These are phyloP conservation scores for Aspergillus homomorphus DNA, from an alignment of 495 filamentous ascomycete species.

Conservation along the genomic window DNA sequence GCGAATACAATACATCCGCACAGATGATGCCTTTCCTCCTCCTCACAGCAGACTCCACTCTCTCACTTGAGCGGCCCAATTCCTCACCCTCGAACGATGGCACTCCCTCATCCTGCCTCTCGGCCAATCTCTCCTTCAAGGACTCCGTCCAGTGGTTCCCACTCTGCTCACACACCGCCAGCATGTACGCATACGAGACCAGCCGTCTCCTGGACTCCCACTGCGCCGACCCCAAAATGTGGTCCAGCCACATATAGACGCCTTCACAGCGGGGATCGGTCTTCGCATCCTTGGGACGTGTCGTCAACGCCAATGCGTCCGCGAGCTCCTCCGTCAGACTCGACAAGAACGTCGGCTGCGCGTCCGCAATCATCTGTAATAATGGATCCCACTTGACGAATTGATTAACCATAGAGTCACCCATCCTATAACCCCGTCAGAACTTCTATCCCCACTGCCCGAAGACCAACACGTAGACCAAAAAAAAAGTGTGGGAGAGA, in stretches of 20 bases:
- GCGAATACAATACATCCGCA: background rate
- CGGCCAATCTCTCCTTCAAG: slow-evolving; percentile 20
- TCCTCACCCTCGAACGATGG: background rate
- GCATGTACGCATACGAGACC: slow-evolving; percentile 35
- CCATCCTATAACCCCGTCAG: slow-evolving; percentile 23
- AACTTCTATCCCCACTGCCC: background rate
- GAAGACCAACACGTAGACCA: background rate
- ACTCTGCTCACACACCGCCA: slow-evolving; percentile 30
- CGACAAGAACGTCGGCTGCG: slow-evolving; percentile 29
- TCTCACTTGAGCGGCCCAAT: background rate
- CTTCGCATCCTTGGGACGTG: slow-evolving; percentile 12
- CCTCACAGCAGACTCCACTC: background rate
- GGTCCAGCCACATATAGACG: slow-evolving; percentile 40
- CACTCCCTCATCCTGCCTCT: slow-evolving; percentile 5
- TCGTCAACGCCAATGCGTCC: slow-evolving; percentile 29
- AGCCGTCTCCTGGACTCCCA: slow-evolving; percentile 30
- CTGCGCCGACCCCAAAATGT: slow-evolving; percentile 33
- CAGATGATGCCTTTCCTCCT: background rate
- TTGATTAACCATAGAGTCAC: slow-evolving; percentile 26
- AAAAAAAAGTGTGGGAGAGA: slow-evolving; percentile 4
- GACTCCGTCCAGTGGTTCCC: slow-evolving; percentile 33
- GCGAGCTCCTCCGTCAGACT: slow-evolving; percentile 37
- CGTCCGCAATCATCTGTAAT: slow-evolving; percentile 32
- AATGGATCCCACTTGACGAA: slow-evolving; percentile 37
- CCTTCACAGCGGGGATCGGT: slow-evolving; percentile 28